Evolutionary conservation across 148 eudicot genomes (phyloP).

Genomic region (Chenopodium berlandieri): DNA sequence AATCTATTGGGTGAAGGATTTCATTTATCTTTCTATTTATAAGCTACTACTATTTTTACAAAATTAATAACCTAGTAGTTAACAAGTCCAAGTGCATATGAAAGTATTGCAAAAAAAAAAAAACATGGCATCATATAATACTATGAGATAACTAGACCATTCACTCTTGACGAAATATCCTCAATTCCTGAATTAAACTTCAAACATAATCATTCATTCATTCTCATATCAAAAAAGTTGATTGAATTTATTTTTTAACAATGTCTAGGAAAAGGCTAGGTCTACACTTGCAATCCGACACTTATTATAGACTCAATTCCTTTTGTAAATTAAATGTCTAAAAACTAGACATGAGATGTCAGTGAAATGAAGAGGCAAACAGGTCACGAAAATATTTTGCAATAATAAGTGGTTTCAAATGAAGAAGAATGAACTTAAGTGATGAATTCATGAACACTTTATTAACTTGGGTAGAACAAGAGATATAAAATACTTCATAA

Average conservation of each 20-base stretch:
- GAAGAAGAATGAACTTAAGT: not conserved
- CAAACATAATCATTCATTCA: constrained; percentile 7
- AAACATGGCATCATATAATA: not conserved
- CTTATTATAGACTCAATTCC: not conserved
- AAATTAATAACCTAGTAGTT: not conserved
- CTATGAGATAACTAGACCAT: not conserved
- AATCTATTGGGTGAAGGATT: not conserved
- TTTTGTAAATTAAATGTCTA: too few relatives aligned
- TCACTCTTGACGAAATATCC: not conserved
- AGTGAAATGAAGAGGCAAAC: not conserved
- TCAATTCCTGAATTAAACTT: not conserved
- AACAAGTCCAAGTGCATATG: not conserved
- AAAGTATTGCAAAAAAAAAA: not conserved
- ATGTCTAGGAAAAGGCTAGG: not conserved
- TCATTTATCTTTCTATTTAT: not conserved
- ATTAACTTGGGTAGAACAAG: not conserved
- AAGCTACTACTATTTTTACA: not conserved
- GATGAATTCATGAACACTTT: not conserved
- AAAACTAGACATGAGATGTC: not conserved
- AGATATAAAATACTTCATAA: too few relatives aligned
- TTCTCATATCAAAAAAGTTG: not conserved
- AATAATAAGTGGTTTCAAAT: not conserved
- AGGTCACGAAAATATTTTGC: not conserved
- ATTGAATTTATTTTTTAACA: not conserved
- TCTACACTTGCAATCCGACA: not conserved